Evolutionary conservation across 2,329 filamentous ascomycete species (phyloP), one percentile per base, ranked within the genome.

Genomic region (Epicoccum nigrum): DNA sequence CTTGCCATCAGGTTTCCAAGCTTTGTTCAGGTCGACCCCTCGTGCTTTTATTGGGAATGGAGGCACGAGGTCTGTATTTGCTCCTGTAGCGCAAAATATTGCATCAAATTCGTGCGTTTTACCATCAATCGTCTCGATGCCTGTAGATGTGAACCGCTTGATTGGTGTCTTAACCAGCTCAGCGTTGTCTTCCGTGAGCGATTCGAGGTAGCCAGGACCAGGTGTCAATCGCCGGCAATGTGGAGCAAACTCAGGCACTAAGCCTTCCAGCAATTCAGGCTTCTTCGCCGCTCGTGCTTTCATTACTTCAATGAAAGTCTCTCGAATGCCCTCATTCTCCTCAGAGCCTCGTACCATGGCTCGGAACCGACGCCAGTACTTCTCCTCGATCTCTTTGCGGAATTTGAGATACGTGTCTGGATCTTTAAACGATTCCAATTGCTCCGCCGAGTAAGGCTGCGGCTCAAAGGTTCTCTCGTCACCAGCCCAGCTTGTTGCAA

Each of bases 81-180:
- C 84, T 1, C 87, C 87, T 0, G 87, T 90, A 1, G 86, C 83
- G 60, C 86, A 89, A 58, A 90, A 61, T 13, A 78, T 70, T 2
- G 76, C 70, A 51, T 79, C 76, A 21, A 77, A 69, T 0, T 74
- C 67, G n/a, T 67, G 67, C 11, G 58, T 55, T 31, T 56, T 63
- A 4, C 75, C 75, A 42, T 79, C 73, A 2, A 56, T 48, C 1
- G 73, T 77, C 27, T 70, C 63, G 8, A 77, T 72, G 2, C 75
- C 76, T 3, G 53, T 69, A 1, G 58, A 49, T 7, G 73, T 73
- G 39, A 77, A 73, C 4, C 63, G 63, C 38, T 69, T 67, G 56
- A 78, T 76, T 1, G 72, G 70, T 4, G 65, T 67, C 50, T 73
- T 69, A 9, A 75, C 70, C 32, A 78, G 65, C 39, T 74, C 67